Evolutionary conservation across 1,284 basidiomycete genomes (phyloP).

Genomic region (Puccinia coronata): DNA sequence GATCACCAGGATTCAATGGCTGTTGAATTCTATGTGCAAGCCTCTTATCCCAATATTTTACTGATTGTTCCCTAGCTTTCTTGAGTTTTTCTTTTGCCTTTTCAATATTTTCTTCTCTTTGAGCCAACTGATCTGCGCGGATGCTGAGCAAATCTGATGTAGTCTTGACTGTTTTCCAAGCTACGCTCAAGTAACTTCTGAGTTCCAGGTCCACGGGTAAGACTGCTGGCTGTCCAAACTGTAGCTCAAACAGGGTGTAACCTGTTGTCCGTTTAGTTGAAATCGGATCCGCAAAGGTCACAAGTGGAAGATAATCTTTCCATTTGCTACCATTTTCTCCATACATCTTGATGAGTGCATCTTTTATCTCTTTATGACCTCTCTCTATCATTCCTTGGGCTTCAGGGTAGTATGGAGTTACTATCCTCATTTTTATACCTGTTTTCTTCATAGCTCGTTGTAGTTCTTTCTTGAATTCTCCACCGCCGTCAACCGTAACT

Average conservation of each 20-base stretch:
- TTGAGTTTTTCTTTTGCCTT: background rate
- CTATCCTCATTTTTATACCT: conserved; percentile 6
- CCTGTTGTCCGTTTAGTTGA: conserved; percentile 29
- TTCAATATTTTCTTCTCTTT: conserved; percentile 6
- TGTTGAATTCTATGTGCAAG: conserved; percentile 1
- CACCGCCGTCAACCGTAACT: conserved; percentile 28
- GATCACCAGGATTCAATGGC: background rate
- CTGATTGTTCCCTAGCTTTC: background rate
- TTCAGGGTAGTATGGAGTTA: conserved; percentile 26
- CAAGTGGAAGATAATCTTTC: conserved; percentile 31
- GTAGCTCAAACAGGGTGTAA: conserved; percentile 27
- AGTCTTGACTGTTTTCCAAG: background rate
- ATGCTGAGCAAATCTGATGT: background rate
- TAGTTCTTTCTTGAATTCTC: conserved; percentile 28
- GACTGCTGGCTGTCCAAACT: conserved; percentile 35
- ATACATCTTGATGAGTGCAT: conserved; percentile 25
- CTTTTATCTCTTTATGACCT: conserved; percentile 38
- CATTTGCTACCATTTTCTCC: conserved; percentile 13
- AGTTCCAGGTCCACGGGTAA: conserved; percentile 16
- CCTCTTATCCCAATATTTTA: conserved; percentile 17
- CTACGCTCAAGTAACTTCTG: background rate
- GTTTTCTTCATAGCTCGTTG: background rate
- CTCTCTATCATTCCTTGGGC: conserved; percentile 37
- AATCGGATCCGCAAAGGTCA: conserved; percentile 21
- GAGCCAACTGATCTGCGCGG: conserved; percentile 3